Evolutionary conservation across 805 yeast species (phyloP), one percentile per base, ranked within the genome.

Genomic region (Metschnikowia vanudenii): DNA sequence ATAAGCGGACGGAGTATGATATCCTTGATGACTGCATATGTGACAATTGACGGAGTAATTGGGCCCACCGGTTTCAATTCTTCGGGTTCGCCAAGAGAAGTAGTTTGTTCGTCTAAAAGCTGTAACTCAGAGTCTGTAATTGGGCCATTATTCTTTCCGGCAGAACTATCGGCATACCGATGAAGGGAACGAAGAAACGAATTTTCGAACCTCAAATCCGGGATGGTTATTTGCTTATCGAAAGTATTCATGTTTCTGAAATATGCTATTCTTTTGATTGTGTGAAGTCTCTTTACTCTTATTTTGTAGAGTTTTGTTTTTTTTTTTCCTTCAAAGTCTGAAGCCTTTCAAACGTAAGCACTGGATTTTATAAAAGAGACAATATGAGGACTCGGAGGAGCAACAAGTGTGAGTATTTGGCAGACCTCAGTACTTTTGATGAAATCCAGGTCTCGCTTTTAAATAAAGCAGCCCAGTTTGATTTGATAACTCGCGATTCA

Each of bases 151-250:
- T 35, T 42, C 38, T 41, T 50, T 18, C 55, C 62, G 14, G 72
- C 68, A 44, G 69, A 64, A 11, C 45, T 41, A 18, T 56, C 61
- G 16, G 74, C 72, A 46, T 71, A 68, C 10, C 49, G 46, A 31
- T 58, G 48, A 26, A 72, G 59, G 20, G 59, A 61, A 42, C 56
- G 61, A 51, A 70, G 61, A 59, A 85, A 85, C 2, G 85, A 68
- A 46, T 81, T 76, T 56, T 83, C 88, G 55, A 83, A 84, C 37
- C 92, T 69, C 19, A 85, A 64, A 55, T 85, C 92, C 0, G 91
- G 91, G 2, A 75, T 52, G 12, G 63, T 53, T 5, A 65, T 44
- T 12, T 18, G 29, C 20, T 31, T 34, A 5, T 39, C 44, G 22
- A 39, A 30, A 5, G 41, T 13, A 33, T 36, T 45, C 48, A 45